Conservation (phyloP, 202 grass and related monocot genomes). For the Zizania palustris region DNA sequence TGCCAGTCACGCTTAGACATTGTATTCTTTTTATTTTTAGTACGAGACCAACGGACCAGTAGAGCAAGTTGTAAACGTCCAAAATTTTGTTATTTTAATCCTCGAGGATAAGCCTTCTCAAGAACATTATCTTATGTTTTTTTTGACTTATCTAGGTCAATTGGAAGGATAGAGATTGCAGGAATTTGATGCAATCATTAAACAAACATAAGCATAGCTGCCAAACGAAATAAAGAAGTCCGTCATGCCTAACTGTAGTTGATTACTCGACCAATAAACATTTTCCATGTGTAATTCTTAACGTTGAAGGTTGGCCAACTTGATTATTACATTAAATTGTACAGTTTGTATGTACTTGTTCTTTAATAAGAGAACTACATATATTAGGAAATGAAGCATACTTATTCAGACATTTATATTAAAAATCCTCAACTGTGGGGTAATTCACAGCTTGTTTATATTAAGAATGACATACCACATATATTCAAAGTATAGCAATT, state of each 20-base stretch:
- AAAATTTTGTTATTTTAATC: not conserved
- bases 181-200: not conserved
- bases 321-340: not conserved
- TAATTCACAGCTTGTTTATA: not conserved
- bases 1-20: not conserved
- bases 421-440: not conserved
- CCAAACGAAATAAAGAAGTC: not conserved
- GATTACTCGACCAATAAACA: not conserved
- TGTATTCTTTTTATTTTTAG: constrained; percentile 1
- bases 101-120: not conserved
- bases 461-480: not conserved
- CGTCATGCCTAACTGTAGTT: not conserved
- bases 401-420: constrained; percentile 2
- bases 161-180: not conserved
- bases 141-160: constrained; percentile 13
- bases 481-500: not conserved
- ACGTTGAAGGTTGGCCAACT: constrained; percentile 8
- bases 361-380: not conserved
- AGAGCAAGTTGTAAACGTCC: not conserved
- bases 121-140: not conserved
- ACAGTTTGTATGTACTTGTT: not conserved
- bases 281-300: constrained; percentile 11
- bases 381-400: constrained; percentile 10
- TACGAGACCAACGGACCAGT: not conserved
- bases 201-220: not conserved